A percentile compares a stretch with the other conserved stretches of the same genome.
Evolutionary conservation across 352 stramenopile genomes (phyloP).

Genomic region (Globisporangium canariense): DNA sequence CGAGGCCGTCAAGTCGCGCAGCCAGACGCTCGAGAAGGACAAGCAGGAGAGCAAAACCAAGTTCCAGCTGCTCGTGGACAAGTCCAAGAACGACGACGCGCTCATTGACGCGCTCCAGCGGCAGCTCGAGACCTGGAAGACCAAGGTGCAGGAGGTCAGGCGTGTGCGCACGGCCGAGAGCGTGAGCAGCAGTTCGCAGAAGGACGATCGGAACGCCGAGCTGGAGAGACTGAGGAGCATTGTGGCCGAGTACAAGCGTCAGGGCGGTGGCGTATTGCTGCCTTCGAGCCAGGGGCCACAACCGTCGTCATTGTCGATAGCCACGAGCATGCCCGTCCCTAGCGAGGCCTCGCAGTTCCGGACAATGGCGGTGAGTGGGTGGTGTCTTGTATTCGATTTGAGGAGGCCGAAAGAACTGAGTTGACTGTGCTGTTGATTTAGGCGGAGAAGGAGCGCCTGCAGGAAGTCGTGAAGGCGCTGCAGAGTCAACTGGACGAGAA

Average conservation of each 20-base stretch:
- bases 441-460: constrained; percentile 67
- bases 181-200: constrained; percentile 10
- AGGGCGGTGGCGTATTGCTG: constrained; percentile 11
- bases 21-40: constrained; percentile 73
- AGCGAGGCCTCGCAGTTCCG: constrained; percentile 57
- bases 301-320: constrained; percentile 4
- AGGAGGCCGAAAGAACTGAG: neutral
- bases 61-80: constrained; percentile 71
- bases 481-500: constrained; percentile 62
- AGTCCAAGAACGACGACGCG: constrained; percentile 77
- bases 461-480: constrained; percentile 45
- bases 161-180: constrained; percentile 68
- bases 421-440: constrained; percentile 17
- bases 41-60: constrained; percentile 60
- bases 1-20: constrained; percentile 60
- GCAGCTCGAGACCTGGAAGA: constrained; percentile 65
- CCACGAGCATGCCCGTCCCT: constrained; percentile 32
- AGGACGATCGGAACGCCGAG: constrained; percentile 38
- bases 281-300: constrained; percentile 11
- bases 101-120: constrained; percentile 72
- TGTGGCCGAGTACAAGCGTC: constrained; percentile 33
- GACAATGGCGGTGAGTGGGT: constrained; percentile 35
- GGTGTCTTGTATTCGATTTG: neutral
- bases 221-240: constrained; percentile 42
- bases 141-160: constrained; percentile 48